These are phyloP conservation scores for Galeopsis tetrahit DNA, from an alignment of 257 asterid species.

Conservation along the genomic window DNA sequence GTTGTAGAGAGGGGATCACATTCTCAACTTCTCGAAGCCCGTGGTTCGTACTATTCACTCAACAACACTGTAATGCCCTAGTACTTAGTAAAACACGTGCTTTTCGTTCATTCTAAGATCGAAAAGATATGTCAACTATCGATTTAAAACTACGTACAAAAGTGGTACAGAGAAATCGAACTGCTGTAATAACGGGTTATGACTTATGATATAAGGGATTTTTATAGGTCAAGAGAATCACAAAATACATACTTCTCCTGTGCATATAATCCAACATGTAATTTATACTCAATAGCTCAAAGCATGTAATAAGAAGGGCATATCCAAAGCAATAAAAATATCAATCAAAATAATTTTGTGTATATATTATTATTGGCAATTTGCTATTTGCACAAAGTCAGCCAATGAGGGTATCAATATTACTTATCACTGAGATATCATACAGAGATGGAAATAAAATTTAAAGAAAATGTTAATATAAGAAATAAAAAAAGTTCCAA, in stretches of 20 bases:
- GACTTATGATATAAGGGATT: too few species aligned
- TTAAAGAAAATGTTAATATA: not conserved
- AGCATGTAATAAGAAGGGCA: not conserved
- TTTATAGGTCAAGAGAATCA: too few species aligned
- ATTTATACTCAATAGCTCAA: not conserved
- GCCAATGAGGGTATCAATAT: conserved; percentile 24
- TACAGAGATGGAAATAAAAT: not conserved
- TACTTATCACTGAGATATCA: conserved; percentile 17
- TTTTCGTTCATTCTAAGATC: too few species aligned
- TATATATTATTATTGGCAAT: conserved; percentile 1
- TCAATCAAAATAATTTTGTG: not conserved
- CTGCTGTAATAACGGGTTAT: too few species aligned
- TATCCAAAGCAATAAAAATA: not conserved
- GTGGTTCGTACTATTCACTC: conserved; percentile 62
- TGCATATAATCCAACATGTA: too few species aligned
- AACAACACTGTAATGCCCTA: conserved; percentile 35
- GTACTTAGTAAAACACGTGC: not conserved
- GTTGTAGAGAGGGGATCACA: conserved; percentile 79
- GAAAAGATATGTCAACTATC: too few species aligned
- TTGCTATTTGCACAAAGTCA: conserved; percentile 31
- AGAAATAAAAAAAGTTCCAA: not conserved
- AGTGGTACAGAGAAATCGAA: too few species aligned
- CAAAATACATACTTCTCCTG: too few species aligned
- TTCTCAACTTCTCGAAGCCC: conserved; percentile 51
- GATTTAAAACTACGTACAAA: too few species aligned